phyloP scores from a whole-genome alignment of 192 early-diverging fungal genomes.

The Spinellus fusiger region DNA sequence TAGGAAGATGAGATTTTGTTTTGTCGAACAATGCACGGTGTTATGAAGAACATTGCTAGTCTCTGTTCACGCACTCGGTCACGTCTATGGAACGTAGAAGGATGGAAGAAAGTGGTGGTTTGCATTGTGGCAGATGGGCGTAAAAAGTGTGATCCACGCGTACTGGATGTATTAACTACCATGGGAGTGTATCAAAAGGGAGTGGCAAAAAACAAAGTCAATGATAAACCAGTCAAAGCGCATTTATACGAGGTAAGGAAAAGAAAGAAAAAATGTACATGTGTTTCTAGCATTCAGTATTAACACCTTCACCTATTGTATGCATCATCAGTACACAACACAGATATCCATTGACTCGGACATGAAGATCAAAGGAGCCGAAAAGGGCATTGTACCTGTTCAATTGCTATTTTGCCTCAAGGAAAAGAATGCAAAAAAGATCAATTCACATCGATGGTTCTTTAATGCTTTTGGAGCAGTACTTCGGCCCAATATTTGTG shows the following conservation, averaged over 20 bases:
- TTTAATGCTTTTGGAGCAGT: conserved; percentile 86
- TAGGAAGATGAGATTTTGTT: conserved; percentile 89
- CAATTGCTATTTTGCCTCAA: conserved; percentile 93
- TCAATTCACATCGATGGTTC: conserved; percentile 97
- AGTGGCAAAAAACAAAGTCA: conserved; percentile 61
- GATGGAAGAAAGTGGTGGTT: conserved; percentile 90
- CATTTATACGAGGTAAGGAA: conserved; percentile 71
- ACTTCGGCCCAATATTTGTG: conserved; percentile 81
- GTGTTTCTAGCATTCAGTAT: not conserved
- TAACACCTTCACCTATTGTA: not conserved
- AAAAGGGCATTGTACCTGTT: conserved; percentile 74
- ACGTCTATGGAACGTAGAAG: conserved; percentile 71
- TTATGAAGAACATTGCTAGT: conserved; percentile 95
- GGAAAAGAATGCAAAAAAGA: conserved; percentile 88
- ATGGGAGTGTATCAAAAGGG: conserved; percentile 77
- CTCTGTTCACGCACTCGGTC: conserved; percentile 69
- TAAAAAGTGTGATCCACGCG: conserved; percentile 65
- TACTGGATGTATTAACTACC: conserved; percentile 72
- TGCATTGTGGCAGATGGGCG: conserved; percentile 90
- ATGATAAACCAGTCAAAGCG: conserved; percentile 63
- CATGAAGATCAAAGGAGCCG: conserved; percentile 54
- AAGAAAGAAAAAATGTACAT: not conserved
- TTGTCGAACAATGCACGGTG: conserved; percentile 77
- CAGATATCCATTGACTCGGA: conserved; percentile 64
- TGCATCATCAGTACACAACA: conserved; percentile 60